Percentiles rank a stretch among this genome's conserved stretches.
Conservation (phyloP, 176 grass and related monocot species). For the Dendrocalamus sinicus region DNA sequence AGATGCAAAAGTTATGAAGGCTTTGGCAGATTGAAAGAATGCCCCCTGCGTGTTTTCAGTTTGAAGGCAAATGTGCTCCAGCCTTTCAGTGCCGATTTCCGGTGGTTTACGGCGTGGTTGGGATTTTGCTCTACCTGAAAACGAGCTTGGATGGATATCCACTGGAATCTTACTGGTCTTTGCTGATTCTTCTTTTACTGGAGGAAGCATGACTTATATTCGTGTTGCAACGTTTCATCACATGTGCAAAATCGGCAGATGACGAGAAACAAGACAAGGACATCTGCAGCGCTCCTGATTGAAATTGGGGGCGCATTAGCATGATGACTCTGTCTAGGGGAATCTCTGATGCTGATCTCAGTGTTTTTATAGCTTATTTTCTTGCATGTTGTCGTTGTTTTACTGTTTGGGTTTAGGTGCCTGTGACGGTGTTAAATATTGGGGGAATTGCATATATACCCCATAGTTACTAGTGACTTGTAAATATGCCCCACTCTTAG, state of each 20-base stretch:
- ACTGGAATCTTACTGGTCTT: too few relatives aligned
- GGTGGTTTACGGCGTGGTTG: not conserved
- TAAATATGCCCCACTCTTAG: too few relatives aligned
- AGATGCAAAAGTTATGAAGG: conserved; percentile 48
- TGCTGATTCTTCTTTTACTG: too few relatives aligned
- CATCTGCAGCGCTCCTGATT: conserved; percentile 9
- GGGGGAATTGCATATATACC: too few relatives aligned
- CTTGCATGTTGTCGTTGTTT: not conserved
- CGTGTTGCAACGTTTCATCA: not conserved
- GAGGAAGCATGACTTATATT: not conserved
- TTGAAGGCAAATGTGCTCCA: not conserved
- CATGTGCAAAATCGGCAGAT: not conserved
- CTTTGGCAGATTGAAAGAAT: not conserved
- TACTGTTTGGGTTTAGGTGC: not conserved
- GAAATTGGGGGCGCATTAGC: not conserved
- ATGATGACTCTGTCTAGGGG: conserved; percentile 53
- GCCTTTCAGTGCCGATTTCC: not conserved
- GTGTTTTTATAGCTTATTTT: not conserved
- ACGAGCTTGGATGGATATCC: too few relatives aligned
- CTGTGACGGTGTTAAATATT: not conserved
- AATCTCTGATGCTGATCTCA: conserved; percentile 43
- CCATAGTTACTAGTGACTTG: too few relatives aligned
- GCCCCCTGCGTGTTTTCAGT: not conserved
- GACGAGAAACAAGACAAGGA: conserved; percentile 13
- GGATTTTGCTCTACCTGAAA: too few relatives aligned